phyloP scores from a whole-genome alignment of 2,329 filamentous ascomycete genomes.

The Exophiala sp. region DNA sequence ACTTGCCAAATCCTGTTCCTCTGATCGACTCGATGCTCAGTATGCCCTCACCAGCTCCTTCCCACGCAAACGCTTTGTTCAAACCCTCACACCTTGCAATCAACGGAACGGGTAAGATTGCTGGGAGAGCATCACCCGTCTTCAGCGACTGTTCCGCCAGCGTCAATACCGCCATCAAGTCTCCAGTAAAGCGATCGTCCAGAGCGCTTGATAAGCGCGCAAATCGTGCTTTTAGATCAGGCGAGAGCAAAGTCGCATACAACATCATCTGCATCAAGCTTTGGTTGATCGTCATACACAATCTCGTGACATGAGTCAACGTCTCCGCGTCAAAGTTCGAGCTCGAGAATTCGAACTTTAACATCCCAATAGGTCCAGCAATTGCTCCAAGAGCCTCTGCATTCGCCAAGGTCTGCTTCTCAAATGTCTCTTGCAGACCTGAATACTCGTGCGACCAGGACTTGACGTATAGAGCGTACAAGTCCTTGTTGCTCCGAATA shows the following conservation, averaged over 20 bases:
- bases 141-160: constrained; percentile 48
- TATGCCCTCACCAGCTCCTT: constrained; percentile 36
- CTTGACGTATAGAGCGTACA: constrained; percentile 11
- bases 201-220: constrained; percentile 39
- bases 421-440: not conserved
- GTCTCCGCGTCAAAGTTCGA: constrained; percentile 37
- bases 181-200: constrained; percentile 46
- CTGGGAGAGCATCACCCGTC: constrained; percentile 48
- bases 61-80: constrained; percentile 19
- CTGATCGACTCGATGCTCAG: too few species aligned
- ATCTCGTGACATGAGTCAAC: constrained; percentile 33
- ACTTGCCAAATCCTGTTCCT: constrained; percentile 39
- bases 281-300: constrained; percentile 9
- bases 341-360: constrained; percentile 39
- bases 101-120: constrained; percentile 48
- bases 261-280: too few species aligned
- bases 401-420: not conserved
- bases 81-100: constrained; percentile 31
- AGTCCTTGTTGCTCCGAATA: constrained; percentile 6
- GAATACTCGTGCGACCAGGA: not conserved
- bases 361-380: constrained; percentile 34
- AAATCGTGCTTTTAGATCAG: constrained; percentile 41
- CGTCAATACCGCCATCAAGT: constrained; percentile 50
- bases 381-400: constrained; percentile 33
- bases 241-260: constrained; percentile 34